phyloP scores from a whole-genome alignment of 208 protist species.

The Acanthamoeba comandoni region DNA sequence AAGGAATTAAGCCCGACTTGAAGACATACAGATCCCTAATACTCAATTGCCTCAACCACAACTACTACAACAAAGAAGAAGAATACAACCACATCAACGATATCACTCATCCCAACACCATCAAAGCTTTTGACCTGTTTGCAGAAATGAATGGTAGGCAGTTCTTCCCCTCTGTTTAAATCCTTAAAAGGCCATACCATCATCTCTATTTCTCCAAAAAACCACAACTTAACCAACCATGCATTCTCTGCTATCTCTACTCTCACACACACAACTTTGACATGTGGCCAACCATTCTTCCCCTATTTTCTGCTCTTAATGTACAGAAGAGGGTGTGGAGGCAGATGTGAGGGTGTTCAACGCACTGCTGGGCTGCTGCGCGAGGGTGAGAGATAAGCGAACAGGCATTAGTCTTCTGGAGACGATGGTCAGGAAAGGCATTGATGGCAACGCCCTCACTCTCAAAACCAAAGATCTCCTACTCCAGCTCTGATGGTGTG shows the following conservation, averaged over 20 bases:
- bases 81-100: conserved; percentile 62
- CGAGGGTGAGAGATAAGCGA: not conserved
- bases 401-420: conserved; percentile 36
- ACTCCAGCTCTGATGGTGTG: no score
- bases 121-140: conserved; percentile 32
- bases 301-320: not conserved
- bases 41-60: conserved; percentile 43
- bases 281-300: not conserved
- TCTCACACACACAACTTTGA: no score
- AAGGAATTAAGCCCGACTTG: not conserved
- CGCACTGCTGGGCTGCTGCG: conserved; percentile 47
- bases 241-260: no score
- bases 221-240: no score
- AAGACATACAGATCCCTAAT: conserved; percentile 23
- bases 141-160: conserved; percentile 35
- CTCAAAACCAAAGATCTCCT: no score
- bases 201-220: no score
- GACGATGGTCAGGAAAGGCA: no score
- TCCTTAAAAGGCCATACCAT: no score
- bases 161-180: no score
- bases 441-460: no score
- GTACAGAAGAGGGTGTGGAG: not conserved
- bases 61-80: conserved; percentile 59
- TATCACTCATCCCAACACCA: conserved; percentile 33
- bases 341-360: conserved; percentile 37